phyloP scores from a whole-genome alignment of 2,329 filamentous ascomycete genomes.

The Chalaropsis ovoidea region DNA sequence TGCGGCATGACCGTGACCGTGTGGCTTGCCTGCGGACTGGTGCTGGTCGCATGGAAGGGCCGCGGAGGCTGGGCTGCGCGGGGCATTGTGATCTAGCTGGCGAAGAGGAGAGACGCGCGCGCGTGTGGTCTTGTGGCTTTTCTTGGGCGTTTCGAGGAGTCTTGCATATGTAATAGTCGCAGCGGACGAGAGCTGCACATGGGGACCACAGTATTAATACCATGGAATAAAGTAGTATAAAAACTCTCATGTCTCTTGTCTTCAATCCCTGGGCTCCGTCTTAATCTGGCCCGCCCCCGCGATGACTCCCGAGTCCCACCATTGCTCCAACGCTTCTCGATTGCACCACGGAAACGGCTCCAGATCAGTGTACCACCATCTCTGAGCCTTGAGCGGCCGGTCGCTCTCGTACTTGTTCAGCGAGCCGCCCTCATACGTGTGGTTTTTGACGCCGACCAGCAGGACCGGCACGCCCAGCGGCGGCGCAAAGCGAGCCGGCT shows the following conservation, averaged over 20 bases:
- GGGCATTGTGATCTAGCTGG: constrained; percentile 53
- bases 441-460: constrained; percentile 48
- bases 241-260: neutral
- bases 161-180: neutral
- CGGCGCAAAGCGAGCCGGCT: constrained; percentile 42
- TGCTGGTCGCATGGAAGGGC: constrained; percentile 74
- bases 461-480: constrained; percentile 41
- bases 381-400: constrained; percentile 31
- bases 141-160: neutral
- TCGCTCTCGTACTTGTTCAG: constrained; percentile 40
- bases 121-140: neutral
- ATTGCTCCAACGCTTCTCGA: constrained; percentile 37
- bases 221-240: neutral
- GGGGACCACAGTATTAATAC: neutral
- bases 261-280: neutral
- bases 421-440: constrained; percentile 42
- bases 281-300: constrained; percentile 2
- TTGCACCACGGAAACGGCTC: constrained; percentile 40
- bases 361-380: constrained; percentile 46
- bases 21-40: constrained; percentile 62
- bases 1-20: constrained; percentile 79
- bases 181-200: neutral
- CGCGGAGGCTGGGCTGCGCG: constrained; percentile 63
- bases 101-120: neutral
- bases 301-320: constrained; percentile 34